phyloP scores from a whole-genome alignment of 208 protist genomes.

The Angomonas ambiguus region DNA sequence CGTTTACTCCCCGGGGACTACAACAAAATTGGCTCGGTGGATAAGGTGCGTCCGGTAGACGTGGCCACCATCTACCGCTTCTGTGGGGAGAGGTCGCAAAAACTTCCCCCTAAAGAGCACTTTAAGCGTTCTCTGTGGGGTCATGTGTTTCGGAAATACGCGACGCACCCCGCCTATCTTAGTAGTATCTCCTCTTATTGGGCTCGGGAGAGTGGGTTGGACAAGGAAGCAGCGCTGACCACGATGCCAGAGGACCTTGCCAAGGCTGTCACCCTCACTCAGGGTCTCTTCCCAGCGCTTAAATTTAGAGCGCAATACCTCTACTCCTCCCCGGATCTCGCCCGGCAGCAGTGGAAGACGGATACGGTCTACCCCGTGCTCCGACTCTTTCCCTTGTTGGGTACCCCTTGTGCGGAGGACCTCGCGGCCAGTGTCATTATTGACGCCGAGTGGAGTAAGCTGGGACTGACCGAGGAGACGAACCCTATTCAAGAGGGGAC shows the following conservation, averaged over 20 bases:
- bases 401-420: conserved; percentile 66
- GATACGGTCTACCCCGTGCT: conserved; percentile 80
- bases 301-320: conserved; percentile 77
- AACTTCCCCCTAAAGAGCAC: conserved; percentile 21
- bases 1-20: conserved; percentile 71
- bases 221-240: conserved; percentile 26
- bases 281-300: conserved; percentile 74
- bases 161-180: conserved; percentile 71
- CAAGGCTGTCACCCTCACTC: conserved; percentile 59
- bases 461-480: conserved; percentile 42
- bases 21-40: conserved; percentile 55
- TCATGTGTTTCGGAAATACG: conserved; percentile 82
- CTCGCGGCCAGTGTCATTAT: conserved; percentile 71
- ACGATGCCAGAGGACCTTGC: conserved; percentile 73
- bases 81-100: conserved; percentile 51
- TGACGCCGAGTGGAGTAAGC: conserved; percentile 68
- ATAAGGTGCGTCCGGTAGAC: conserved; percentile 81
- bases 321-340: conserved; percentile 76
- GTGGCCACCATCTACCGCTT: conserved; percentile 76
- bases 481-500: conserved; percentile 61
- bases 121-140: conserved; percentile 72
- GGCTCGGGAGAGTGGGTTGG: conserved; percentile 66
- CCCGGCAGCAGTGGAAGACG: conserved; percentile 74
- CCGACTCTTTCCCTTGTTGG: conserved; percentile 71
- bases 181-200: conserved; percentile 74